Percentiles rank a stretch among this genome's conserved stretches.
Conservation (phyloP, 1,284 basidiomycete genomes). For the Heterobasidion annosum region DNA sequence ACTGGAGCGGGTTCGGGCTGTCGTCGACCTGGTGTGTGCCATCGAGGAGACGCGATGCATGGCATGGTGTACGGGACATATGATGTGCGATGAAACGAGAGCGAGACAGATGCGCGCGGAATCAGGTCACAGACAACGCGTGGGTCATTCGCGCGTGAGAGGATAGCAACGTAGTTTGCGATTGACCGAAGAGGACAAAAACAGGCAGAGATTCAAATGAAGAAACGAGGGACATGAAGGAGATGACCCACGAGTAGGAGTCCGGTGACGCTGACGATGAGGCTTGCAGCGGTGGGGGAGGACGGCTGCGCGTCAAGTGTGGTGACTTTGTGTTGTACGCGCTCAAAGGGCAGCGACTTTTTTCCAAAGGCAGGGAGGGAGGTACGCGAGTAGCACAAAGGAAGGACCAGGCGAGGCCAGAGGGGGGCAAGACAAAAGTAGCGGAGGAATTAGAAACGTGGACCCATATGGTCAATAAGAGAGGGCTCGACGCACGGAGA, state of each 20-base stretch:
- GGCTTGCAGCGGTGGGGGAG: constrained; percentile 44
- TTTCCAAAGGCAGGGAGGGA: too few relatives aligned
- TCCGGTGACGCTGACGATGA: constrained; percentile 89
- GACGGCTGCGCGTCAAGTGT: constrained; percentile 91
- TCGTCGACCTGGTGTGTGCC: constrained; percentile 61
- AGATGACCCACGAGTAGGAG: constrained; percentile 53
- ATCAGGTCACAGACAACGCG: too few relatives aligned
- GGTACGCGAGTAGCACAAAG: too few relatives aligned
- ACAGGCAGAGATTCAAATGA: not conserved
- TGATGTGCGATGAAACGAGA: constrained; percentile 6
- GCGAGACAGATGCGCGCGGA: not conserved
- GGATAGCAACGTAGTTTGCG: too few relatives aligned
- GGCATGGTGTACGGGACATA: not conserved
- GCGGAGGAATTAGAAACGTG: not conserved
- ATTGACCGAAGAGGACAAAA: too few relatives aligned
- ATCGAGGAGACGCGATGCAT: not conserved
- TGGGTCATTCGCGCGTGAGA: too few relatives aligned
- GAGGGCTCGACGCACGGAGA: constrained; percentile 45
- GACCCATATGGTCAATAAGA: not conserved
- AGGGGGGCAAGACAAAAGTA: not conserved
- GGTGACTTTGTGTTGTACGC: constrained; percentile 76
- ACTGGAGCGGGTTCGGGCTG: constrained; percentile 70
- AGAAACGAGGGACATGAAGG: not conserved
- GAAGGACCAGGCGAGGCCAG: constrained; percentile 1
- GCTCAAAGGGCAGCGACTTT: constrained; percentile 75